Percentiles rank a stretch among this genome's conserved stretches.
phyloP scores from a whole-genome alignment of 345 rosid species.

The Brassica nigra region DNA sequence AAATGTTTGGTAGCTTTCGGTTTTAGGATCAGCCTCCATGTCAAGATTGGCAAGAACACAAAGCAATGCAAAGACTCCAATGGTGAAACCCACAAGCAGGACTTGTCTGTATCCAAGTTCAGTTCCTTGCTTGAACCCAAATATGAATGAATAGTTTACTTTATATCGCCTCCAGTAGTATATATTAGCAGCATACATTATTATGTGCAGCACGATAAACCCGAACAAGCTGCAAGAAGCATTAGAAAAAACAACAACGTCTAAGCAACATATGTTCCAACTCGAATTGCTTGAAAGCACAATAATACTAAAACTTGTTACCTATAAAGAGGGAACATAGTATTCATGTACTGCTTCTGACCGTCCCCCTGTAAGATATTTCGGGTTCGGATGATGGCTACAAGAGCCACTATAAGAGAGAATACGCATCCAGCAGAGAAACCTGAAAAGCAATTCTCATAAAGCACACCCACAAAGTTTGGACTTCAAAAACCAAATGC shows the following conservation, averaged over 20 bases:
- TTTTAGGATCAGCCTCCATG: conserved; percentile 54
- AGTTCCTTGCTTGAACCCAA: conserved; percentile 75
- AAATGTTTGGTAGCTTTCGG: conserved; percentile 43
- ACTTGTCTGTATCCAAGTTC: conserved; percentile 69
- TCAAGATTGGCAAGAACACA: conserved; percentile 63
- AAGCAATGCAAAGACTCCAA: conserved; percentile 52
- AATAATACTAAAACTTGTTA: conserved; percentile 24
- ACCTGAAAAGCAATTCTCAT: conserved; percentile 44
- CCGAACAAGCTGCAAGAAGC: conserved; percentile 48
- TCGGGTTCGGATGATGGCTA: conserved; percentile 43
- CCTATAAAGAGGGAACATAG: conserved; percentile 71
- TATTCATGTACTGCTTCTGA: conserved; percentile 50
- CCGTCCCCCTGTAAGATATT: conserved; percentile 40
- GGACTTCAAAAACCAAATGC: not conserved
- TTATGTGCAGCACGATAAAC: conserved; percentile 46
- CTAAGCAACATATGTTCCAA: conserved; percentile 11
- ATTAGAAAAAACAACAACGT: not conserved
- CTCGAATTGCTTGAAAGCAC: not conserved
- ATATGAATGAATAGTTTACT: conserved; percentile 66
- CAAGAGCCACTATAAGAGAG: conserved; percentile 54
- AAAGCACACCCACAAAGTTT: not conserved
- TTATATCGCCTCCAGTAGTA: conserved; percentile 47
- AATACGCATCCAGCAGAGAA: conserved; percentile 57
- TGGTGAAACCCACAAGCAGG: conserved; percentile 52
- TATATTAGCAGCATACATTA: conserved; percentile 45